Conservation (phyloP, 164 flowering plant genomes). For the Nymphaea thermarum region DNA sequence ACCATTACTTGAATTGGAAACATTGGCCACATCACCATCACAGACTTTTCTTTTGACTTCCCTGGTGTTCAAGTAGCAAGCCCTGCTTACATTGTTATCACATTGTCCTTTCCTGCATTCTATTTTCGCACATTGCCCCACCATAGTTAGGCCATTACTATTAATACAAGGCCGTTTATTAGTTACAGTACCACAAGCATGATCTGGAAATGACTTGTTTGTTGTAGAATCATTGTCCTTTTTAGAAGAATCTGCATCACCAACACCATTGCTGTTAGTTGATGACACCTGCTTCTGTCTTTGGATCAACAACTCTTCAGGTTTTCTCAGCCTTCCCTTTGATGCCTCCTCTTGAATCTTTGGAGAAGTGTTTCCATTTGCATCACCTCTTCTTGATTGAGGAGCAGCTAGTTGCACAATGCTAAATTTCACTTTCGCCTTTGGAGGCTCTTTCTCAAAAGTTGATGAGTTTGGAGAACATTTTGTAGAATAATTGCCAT, state of each 20-base stretch:
- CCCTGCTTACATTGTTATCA: not conserved
- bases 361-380: slow-evolving; percentile 30
- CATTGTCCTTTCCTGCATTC: not conserved
- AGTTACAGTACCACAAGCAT: not conserved
- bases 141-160: not conserved
- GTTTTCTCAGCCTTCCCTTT: slow-evolving; percentile 14
- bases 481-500: slow-evolving; percentile 16
- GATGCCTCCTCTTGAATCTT: slow-evolving; percentile 17
- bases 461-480: slow-evolving; percentile 15
- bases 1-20: not conserved
- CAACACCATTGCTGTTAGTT: slow-evolving; percentile 12
- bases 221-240: slow-evolving; percentile 20
- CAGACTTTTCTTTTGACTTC: not conserved
- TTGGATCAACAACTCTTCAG: slow-evolving; percentile 6
- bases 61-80: not conserved
- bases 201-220: slow-evolving; percentile 7
- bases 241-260: slow-evolving; percentile 9
- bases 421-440: slow-evolving; percentile 23
- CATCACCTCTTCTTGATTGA: slow-evolving; percentile 21
- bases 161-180: not conserved
- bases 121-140: not conserved
- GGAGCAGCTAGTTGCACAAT: slow-evolving; percentile 14
- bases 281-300: slow-evolving; percentile 14
- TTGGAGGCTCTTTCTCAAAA: slow-evolving; percentile 28
- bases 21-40: not conserved